Evolutionary conservation across 2,329 filamentous ascomycete genomes (phyloP), one percentile per base, ranked within the genome.

Genomic region (Ilyonectria mors-panacis): DNA sequence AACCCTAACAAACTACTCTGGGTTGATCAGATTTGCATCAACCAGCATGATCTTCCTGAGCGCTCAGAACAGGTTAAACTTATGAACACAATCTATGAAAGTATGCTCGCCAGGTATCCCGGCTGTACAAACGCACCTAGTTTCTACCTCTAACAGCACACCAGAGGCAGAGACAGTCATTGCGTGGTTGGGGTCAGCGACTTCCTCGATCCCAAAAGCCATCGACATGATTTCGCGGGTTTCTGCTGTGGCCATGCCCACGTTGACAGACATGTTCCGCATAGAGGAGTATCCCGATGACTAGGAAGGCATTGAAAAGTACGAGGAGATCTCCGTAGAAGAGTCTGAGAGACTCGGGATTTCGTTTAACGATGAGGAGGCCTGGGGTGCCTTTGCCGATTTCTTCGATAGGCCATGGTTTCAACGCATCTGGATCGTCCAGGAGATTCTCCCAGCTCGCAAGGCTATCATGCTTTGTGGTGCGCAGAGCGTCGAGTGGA

Each of bases 1-100:
- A 67, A 56, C 8, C 71, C 68, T 0, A 50, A 67, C 4, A 39
- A 64, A 1, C n/a, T 62, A 21, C 7, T 73, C 2, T 72, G 70
- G 70, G 61, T 73, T 10, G 71, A 73, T 15, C 70, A 73, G 26
- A 68, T 72, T 23, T 73, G 69, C 7, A 72, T 72, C 30, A 73
- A 72, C 15, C 70, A 72, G 15, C 44, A 48, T 0, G 57, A 73
- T 9, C 7, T 67, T 9, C 5, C 2, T 1, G 70, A 73, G 35
- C 62, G 65, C 19, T 64, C 70, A 0, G 65, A 63, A 3, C 70
- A 73, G 21, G 70, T 72, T 4, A 53, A 64, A 2, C 70, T 65
- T 23, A 73, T 73, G 71, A 67, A 71, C 15, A 7, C 60, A 0
- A 73, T 73, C 3, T 73, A 70, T 4, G 68, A 73, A n/a, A 73